phyloP scores from a whole-genome alignment of 2,329 filamentous ascomycete genomes.

The Exophiala alcalophila region DNA sequence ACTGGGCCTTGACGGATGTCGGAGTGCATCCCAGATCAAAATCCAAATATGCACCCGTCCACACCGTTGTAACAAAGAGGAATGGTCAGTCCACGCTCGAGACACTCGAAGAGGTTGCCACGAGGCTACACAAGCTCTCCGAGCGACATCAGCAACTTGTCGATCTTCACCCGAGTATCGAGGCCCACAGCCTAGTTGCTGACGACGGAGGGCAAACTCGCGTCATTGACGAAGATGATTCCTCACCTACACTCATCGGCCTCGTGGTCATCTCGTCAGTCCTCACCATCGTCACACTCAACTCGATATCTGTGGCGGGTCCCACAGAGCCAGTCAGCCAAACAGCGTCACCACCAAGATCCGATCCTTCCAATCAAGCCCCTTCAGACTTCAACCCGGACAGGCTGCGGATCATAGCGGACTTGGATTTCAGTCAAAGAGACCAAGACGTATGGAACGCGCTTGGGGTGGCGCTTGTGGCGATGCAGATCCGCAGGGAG shows the following conservation, averaged over 20 bases:
- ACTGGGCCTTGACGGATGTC: conserved; percentile 54
- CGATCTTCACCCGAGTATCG: conserved; percentile 22
- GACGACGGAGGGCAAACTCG: conserved; percentile 12
- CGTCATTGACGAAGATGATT: conserved; percentile 22
- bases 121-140: conserved; percentile 45
- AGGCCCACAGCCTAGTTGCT: conserved; percentile 1
- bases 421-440: conserved; percentile 53
- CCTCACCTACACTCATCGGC: conserved; percentile 52
- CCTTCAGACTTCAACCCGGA: conserved; percentile 8
- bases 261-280: conserved; percentile 54
- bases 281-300: conserved; percentile 53
- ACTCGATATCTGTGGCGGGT: conserved; percentile 1
- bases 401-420: conserved; percentile 44
- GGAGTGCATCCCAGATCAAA: conserved; percentile 36
- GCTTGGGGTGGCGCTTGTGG: conserved; percentile 55
- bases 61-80: conserved; percentile 45
- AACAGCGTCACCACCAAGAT: conserved; percentile 6
- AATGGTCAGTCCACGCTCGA: conserved; percentile 40
- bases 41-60: conserved; percentile 42
- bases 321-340: conserved; percentile 15
- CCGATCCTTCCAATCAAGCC: conserved; percentile 2
- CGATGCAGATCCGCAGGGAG: conserved; percentile 51
- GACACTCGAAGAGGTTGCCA: conserved; percentile 44
- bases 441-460: conserved; percentile 61
- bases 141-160: conserved; percentile 41